Evolutionary conservation across 257 asterid genomes (phyloP), one percentile per base, ranked within the genome.

Genomic region (Leptodermis oblonga): DNA sequence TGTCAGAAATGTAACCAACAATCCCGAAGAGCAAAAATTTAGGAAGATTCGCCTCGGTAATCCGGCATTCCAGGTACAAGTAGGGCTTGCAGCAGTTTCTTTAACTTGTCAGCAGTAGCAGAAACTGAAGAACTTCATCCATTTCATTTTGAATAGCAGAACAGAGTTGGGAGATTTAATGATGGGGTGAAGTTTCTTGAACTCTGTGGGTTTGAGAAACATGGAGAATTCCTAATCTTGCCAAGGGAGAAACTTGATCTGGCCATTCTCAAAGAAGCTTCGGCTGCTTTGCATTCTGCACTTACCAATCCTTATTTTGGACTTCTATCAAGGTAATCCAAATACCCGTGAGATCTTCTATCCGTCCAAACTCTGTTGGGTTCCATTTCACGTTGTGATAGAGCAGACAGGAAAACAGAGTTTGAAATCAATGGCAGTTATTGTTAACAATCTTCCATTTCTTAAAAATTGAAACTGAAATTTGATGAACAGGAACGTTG

Each of bases 1-100:
- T 64, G 89, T 88, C 73, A 82, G 67, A 43, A 91, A 91, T 65
- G 78, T 88, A 1, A 65, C 72, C 54, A 74, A 54, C 51, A 56
- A 84, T 80, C 96, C 97, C 15, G 84, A 79, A 14, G 90, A 83
- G 20, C 88, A 30, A 15, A 91, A 79, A 80, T 91, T 87, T 79
- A 83, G 95, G 86, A 88, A 71, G 85, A 88, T 91, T 73, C 90
- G 97, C 69, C 75, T 85, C 58, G 76, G 72, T 80, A 90, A 86
- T 78, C 92, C 96, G 15, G 78, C 80, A 23, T 90, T 90, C 76
- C 93, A 83, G 95, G 97, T 90, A 70, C 8, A 52, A 25, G 23
- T 49, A 20, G 23, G 17, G 55, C 7, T 49, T n/a, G n/a, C n/a
- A n/a, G n/a, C n/a, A n/a, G n/a, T n/a, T n/a, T n/a, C n/a, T 49